Conservation (phyloP, 345 rosid genomes). For the Atalantia buxifolia region DNA sequence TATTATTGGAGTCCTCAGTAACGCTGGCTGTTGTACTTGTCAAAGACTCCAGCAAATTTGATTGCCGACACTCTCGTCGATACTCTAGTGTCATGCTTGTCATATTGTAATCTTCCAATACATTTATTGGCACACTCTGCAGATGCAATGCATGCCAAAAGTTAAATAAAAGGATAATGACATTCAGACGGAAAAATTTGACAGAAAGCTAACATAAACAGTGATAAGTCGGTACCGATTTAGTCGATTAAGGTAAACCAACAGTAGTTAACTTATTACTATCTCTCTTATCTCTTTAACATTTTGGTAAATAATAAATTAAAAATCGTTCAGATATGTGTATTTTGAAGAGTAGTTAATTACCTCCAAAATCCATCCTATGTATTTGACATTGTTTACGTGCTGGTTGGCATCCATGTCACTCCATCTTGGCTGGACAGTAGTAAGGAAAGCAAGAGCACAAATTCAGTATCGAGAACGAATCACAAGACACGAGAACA, state of each 20-base stretch:
- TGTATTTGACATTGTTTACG: slow-evolving; percentile 71
- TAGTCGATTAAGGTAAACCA: too few relatives aligned
- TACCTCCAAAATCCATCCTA: slow-evolving; percentile 75
- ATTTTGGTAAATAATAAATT: too few relatives aligned
- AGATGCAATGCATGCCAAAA: background rate
- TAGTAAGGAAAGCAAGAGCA: background rate
- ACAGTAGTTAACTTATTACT: too few relatives aligned
- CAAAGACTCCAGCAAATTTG: slow-evolving; percentile 53
- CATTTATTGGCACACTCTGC: slow-evolving; percentile 58
- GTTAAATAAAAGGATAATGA: too few relatives aligned
- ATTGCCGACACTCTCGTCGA: slow-evolving; percentile 55
- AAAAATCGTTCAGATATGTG: too few relatives aligned
- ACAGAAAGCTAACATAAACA: too few relatives aligned
- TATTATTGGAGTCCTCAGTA: slow-evolving; percentile 12
- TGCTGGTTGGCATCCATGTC: slow-evolving; percentile 76
- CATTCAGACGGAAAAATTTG: too few relatives aligned
- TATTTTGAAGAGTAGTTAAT: too few relatives aligned
- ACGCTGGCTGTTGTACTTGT: slow-evolving; percentile 28
- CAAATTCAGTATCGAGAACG: background rate
- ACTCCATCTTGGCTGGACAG: slow-evolving; percentile 62
- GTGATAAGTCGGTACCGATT: too few relatives aligned
- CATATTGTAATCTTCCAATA: slow-evolving; percentile 45
- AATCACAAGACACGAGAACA: too few relatives aligned
- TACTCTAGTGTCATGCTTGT: slow-evolving; percentile 57
- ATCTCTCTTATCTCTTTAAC: too few relatives aligned